phyloP scores from a whole-genome alignment of 2,329 filamentous ascomycete genomes.

The Ceratocystis cacaofunesta region DNA sequence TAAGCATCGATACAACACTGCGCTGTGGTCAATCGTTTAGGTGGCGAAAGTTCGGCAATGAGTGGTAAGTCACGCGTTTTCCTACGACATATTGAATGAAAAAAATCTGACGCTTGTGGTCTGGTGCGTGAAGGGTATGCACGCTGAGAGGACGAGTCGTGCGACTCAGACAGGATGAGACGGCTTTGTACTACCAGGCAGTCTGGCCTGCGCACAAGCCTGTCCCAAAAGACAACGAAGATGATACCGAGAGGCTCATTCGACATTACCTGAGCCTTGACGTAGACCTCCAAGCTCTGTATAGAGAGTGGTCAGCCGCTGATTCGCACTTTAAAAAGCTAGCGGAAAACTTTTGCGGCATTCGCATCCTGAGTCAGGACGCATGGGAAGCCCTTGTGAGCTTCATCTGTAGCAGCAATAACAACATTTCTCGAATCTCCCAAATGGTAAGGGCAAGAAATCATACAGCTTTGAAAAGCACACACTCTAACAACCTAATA shows the following conservation, averaged over 20 bases:
- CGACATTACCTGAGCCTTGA: slow-evolving; percentile 76
- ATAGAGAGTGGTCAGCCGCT: slow-evolving; percentile 70
- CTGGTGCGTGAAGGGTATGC: slow-evolving; percentile 46
- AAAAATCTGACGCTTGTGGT: slow-evolving; percentile 10
- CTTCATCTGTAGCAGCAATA: slow-evolving; percentile 98
- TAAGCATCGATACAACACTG: slow-evolving; percentile 87
- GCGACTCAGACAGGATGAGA: slow-evolving; percentile 67
- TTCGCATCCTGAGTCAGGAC: slow-evolving; percentile 86
- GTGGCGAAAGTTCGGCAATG: slow-evolving; percentile 73
- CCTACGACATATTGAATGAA: background rate
- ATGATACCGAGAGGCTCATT: slow-evolving; percentile 61
- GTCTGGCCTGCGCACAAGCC: slow-evolving; percentile 35
- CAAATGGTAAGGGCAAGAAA: slow-evolving; percentile 54
- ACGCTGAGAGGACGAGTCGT: slow-evolving; percentile 74
- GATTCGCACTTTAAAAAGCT: slow-evolving; percentile 83
- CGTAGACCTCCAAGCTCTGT: slow-evolving; percentile 60
- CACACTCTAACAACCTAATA: slow-evolving; percentile 21
- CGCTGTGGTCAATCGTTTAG: slow-evolving; percentile 93
- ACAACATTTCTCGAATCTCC: slow-evolving; percentile 88
- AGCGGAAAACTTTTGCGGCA: slow-evolving; percentile 74
- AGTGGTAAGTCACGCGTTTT: slow-evolving; percentile 46
- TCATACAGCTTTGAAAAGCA: background rate
- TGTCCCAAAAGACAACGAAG: slow-evolving; percentile 23
- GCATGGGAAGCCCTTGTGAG: slow-evolving; percentile 87
- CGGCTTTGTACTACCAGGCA: slow-evolving; percentile 64